These are phyloP conservation scores for Globisporangium uncinulatum DNA, from an alignment of 352 stramenopile genomes.

Conservation along the genomic window DNA sequence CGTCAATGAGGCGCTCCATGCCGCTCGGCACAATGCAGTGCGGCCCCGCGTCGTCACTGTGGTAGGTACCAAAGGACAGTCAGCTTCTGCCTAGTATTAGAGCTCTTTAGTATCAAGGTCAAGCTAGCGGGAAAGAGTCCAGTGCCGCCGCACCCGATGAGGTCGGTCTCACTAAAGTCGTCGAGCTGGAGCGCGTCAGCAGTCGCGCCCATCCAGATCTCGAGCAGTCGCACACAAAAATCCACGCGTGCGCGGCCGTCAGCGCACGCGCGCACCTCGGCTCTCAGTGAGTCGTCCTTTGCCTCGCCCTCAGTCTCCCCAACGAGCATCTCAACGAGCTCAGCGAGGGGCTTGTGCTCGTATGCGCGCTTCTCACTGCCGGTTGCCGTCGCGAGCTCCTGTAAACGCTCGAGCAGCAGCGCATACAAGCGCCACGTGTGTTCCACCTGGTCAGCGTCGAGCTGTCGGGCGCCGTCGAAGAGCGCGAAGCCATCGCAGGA, in stretches of 20 bases:
- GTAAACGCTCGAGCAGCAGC: conserved; percentile 36
- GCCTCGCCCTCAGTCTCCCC: conserved; percentile 3
- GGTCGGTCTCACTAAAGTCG: conserved; percentile 43
- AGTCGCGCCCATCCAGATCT: conserved; percentile 53
- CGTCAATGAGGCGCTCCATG: conserved; percentile 47
- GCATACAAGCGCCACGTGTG: conserved; percentile 44
- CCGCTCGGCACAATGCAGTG: conserved; percentile 44
- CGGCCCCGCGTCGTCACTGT: conserved; percentile 38
- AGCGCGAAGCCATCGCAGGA: conserved; percentile 46
- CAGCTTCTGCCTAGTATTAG: background rate
- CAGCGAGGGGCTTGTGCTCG: conserved; percentile 21
- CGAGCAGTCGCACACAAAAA: conserved; percentile 40
- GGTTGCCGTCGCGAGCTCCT: conserved; percentile 15
- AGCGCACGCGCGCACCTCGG: conserved; percentile 8
- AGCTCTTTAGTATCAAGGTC: too few species aligned
- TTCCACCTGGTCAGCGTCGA: conserved; percentile 23
- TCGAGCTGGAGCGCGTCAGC: conserved; percentile 48
- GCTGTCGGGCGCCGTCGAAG: conserved; percentile 20
- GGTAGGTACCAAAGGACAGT: background rate
- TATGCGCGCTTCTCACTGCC: conserved; percentile 4
- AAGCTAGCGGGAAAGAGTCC: background rate
- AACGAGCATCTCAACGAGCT: conserved; percentile 32
- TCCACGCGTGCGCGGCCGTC: conserved; percentile 25
- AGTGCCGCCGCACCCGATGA: conserved; percentile 42
- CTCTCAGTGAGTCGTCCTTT: conserved; percentile 10